Conservation (phyloP, 257 asterid genomes). For the Solanum pennellii region DNA sequence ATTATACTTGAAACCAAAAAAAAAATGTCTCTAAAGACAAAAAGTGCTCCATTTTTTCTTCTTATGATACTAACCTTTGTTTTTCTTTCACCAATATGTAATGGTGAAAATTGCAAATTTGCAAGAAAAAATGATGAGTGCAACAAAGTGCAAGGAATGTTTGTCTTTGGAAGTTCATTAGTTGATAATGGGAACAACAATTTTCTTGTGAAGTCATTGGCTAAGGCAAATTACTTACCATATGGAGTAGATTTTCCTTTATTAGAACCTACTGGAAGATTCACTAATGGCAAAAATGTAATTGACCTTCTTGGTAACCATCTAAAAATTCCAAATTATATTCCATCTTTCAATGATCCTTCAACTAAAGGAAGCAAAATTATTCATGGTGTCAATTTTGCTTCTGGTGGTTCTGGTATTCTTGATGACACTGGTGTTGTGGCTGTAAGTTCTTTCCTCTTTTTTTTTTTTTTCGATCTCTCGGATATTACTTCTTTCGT, state of each 20-base stretch:
- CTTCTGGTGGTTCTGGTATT: slow-evolving; percentile 82
- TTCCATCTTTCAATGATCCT: slow-evolving; percentile 67
- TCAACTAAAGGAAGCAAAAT: slow-evolving; percentile 40
- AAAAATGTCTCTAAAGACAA: not conserved
- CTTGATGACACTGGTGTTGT: slow-evolving; percentile 49
- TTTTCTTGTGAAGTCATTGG: slow-evolving; percentile 31
- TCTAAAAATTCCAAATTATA: slow-evolving; percentile 22
- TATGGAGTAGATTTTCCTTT: slow-evolving; percentile 61
- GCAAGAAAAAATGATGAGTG: not conserved
- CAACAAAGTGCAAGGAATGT: slow-evolving; percentile 40
- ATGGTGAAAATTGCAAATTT: not conserved
- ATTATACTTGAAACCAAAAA: not conserved
- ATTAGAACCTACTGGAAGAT: slow-evolving; percentile 53
- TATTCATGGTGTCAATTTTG: slow-evolving; percentile 57
- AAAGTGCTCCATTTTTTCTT: not conserved
- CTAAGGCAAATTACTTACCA: slow-evolving; percentile 55
- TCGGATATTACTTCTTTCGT: not conserved
- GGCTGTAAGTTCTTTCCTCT: not conserved
- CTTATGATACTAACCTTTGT: not conserved
- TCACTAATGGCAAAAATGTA: slow-evolving; percentile 56
- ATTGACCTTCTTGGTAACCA: slow-evolving; percentile 46
- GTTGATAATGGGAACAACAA: slow-evolving; percentile 87
- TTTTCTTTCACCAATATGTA: not conserved
- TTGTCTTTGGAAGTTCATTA: slow-evolving; percentile 78
- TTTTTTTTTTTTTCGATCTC: not conserved